Evolutionary conservation across 352 stramenopile genomes (phyloP).

Genomic region (Phytophthora pseudosyringae): DNA sequence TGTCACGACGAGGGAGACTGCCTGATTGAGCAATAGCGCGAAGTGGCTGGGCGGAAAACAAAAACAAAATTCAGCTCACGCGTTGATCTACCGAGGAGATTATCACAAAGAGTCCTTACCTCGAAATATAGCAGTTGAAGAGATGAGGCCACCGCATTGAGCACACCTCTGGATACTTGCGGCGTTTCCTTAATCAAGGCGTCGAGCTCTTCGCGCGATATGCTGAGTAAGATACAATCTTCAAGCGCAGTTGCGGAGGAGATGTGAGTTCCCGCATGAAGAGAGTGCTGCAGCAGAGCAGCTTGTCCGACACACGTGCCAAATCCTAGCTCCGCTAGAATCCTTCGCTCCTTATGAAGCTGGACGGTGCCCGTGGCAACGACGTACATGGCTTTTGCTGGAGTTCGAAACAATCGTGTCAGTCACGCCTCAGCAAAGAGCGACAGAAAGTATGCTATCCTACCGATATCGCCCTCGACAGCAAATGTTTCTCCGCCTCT

Average conservation of each 20-base stretch:
- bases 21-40: slow-evolving; percentile 69
- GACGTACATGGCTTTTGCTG: slow-evolving; percentile 83
- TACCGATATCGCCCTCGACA: slow-evolving; percentile 68
- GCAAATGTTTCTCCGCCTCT: slow-evolving; percentile 64
- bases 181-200: slow-evolving; percentile 76
- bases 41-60: slow-evolving; percentile 46
- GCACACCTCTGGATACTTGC: slow-evolving; percentile 73
- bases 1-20: slow-evolving; percentile 63
- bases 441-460: neutral
- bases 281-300: slow-evolving; percentile 66
- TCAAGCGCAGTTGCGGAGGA: slow-evolving; percentile 71
- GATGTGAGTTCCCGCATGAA: slow-evolving; percentile 74
- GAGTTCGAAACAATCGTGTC: neutral
- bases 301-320: slow-evolving; percentile 82
- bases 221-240: slow-evolving; percentile 77
- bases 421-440: no score
- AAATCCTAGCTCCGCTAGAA: slow-evolving; percentile 70
- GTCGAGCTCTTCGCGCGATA: slow-evolving; percentile 72
- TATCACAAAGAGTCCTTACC: slow-evolving; percentile 35
- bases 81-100: neutral
- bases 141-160: slow-evolving; percentile 80
- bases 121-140: slow-evolving; percentile 83
- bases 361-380: slow-evolving; percentile 76
- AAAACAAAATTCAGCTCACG: neutral
- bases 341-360: slow-evolving; percentile 74